These are phyloP conservation scores for Xylariaceae sp. DNA, from an alignment of 2,329 filamentous ascomycete species.

Conservation along the genomic window DNA sequence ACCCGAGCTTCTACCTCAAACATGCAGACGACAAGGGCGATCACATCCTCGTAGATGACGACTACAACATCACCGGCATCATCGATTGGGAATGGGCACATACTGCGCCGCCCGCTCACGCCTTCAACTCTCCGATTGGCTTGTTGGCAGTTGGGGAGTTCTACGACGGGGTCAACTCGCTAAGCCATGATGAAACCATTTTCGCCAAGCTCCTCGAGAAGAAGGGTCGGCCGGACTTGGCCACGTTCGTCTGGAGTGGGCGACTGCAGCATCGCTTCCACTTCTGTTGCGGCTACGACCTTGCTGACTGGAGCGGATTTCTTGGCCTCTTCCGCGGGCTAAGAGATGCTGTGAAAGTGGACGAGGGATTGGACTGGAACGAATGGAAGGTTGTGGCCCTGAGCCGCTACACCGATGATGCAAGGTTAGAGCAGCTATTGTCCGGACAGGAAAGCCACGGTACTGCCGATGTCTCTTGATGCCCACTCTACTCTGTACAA, in stretches of 20 bases:
- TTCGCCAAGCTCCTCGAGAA: conserved; percentile 27
- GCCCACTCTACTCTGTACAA: too few relatives aligned
- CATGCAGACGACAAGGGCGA: conserved; percentile 42
- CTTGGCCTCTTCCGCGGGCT: conserved; percentile 33
- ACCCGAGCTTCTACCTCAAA: conserved; percentile 34
- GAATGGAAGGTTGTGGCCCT: conserved; percentile 29
- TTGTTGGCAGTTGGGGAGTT: conserved; percentile 33
- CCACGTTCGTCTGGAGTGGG: conserved; percentile 28
- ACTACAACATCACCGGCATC: conserved; percentile 39
- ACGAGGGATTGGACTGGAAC: conserved; percentile 28
- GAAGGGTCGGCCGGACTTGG: conserved; percentile 29
- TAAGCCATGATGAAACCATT: conserved; percentile 30
- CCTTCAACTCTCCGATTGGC: conserved; percentile 35
- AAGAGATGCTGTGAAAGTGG: conserved; percentile 25
- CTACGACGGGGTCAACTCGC: conserved; percentile 26
- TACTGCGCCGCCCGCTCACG: conserved; percentile 25
- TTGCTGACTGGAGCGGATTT: conserved; percentile 34
- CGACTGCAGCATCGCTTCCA: conserved; percentile 30
- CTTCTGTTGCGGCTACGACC: conserved; percentile 35
- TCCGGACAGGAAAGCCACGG: too few relatives aligned
- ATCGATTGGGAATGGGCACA: conserved; percentile 38
- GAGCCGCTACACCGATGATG: conserved; percentile 23
- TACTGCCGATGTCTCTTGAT: too few relatives aligned
- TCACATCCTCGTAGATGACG: conserved; percentile 37
- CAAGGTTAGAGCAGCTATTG: conserved; percentile 7